Evolutionary conservation across 2,329 filamentous ascomycete species (phyloP).

Genomic region (Penicillium sp.): DNA sequence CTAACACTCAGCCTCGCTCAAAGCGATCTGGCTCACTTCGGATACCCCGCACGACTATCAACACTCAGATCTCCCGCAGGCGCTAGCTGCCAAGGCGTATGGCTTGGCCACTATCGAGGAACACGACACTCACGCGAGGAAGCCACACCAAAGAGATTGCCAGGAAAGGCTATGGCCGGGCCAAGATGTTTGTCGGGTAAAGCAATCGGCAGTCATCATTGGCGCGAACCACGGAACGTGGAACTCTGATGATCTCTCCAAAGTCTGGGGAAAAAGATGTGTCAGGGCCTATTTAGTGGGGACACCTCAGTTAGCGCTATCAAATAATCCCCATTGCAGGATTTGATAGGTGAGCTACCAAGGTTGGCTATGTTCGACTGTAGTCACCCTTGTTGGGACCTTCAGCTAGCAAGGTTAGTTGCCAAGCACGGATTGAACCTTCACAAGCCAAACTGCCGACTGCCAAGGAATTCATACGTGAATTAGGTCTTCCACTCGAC

Average conservation of each 20-base stretch:
- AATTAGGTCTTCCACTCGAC: neutral
- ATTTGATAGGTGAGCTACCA: neutral
- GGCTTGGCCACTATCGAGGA: neutral
- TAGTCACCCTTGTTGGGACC: neutral
- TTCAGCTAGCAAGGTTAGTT: neutral
- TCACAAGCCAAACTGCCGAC: neutral
- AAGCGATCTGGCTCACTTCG: neutral
- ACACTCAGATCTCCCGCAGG: neutral
- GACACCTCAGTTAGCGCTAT: neutral
- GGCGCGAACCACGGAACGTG: neutral
- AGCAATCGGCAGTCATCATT: neutral
- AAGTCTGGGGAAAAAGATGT: neutral
- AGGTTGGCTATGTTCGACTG: neutral
- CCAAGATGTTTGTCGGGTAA: neutral
- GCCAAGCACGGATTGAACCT: neutral
- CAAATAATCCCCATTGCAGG: neutral
- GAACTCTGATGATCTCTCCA: neutral
- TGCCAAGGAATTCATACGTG: neutral
- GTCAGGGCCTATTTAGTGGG: neutral
- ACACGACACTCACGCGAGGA: neutral
- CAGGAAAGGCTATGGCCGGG: neutral
- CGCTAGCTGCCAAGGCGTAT: slow-evolving; percentile 1
- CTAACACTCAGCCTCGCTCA: neutral
- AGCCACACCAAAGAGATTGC: neutral
- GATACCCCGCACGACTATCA: neutral